Conservation (phyloP, 1,139 yeast species). For the Debaryomyces subglobosus region DNA sequence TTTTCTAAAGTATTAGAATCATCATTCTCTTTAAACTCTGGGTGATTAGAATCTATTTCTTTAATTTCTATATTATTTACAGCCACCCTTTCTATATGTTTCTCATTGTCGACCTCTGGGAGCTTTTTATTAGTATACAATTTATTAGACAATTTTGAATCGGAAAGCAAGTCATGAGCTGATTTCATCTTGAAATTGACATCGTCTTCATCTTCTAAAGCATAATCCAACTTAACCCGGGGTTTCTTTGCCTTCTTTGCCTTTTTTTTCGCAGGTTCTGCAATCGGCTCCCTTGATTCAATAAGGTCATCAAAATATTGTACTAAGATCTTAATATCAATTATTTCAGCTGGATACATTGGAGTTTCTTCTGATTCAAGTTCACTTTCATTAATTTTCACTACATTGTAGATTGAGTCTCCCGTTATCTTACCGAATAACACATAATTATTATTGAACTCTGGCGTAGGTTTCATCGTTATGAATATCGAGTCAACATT, state of each 20-base stretch:
- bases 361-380: conserved; percentile 47
- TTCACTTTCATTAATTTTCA: conserved; percentile 56
- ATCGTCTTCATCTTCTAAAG: conserved; percentile 30
- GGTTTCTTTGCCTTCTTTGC: conserved; percentile 19
- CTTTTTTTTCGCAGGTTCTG: conserved; percentile 18
- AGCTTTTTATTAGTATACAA: not conserved
- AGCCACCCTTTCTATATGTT: not conserved
- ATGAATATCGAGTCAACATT: conserved; percentile 55
- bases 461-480: conserved; percentile 50
- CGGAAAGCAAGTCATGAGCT: conserved; percentile 48
- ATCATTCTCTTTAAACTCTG: not conserved
- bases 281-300: conserved; percentile 11
- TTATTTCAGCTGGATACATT: conserved; percentile 53
- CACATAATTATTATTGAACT: conserved; percentile 50
- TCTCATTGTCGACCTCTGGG: not conserved
- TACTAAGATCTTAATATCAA: conserved; percentile 41
- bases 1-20: not conserved
- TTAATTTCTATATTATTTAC: not conserved
- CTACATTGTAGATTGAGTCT: conserved; percentile 57
- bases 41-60: not conserved
- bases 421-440: conserved; percentile 68
- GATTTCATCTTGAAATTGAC: conserved; percentile 50
- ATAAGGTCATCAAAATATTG: conserved; percentile 55
- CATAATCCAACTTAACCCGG: conserved; percentile 25
- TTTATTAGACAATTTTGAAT: conserved; percentile 22